These are phyloP conservation scores for Myxozyma neglecta DNA, from an alignment of 805 yeast genomes.

Conservation along the genomic window DNA sequence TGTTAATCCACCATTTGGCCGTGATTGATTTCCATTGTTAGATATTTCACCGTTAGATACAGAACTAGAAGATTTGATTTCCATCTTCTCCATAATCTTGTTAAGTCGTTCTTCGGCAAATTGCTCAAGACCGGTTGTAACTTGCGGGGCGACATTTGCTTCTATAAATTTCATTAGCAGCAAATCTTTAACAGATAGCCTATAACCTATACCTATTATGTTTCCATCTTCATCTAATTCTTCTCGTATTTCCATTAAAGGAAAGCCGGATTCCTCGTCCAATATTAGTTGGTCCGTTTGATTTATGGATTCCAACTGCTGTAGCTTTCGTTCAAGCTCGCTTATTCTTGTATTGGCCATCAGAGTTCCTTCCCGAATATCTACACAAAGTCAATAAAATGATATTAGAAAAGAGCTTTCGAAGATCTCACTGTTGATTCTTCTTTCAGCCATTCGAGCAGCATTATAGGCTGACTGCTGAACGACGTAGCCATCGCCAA, in stretches of 20 bases:
- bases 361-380: conserved; percentile 1
- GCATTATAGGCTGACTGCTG: conserved; percentile 27
- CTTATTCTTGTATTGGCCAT: conserved; percentile 3
- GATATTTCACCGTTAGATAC: neutral
- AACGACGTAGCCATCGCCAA: conserved; percentile 27
- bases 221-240: conserved; percentile 83
- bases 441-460: conserved; percentile 19
- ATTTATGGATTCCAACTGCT: conserved; percentile 5
- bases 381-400: neutral
- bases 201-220: conserved; percentile 43
- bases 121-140: conserved; percentile 22
- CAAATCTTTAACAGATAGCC: neutral
- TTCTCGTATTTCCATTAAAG: conserved; percentile 80
- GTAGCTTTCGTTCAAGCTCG: conserved; percentile 18
- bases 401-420: neutral
- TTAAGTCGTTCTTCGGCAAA: conserved; percentile 15
- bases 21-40: neutral
- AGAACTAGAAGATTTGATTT: neutral
- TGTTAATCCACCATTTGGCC: conserved; percentile 2
- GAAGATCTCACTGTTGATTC: conserved; percentile 12
- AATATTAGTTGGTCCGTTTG: conserved; percentile 13
- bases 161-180: conserved; percentile 3
- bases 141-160: conserved; percentile 15
- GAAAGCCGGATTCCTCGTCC: conserved; percentile 50
- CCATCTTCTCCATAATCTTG: conserved; percentile 39